A percentile compares a stretch with the other conserved stretches of the same genome.
Evolutionary conservation across 2,329 filamentous ascomycete genomes (phyloP).

Genomic region (Phyllosticta ampelicida): DNA sequence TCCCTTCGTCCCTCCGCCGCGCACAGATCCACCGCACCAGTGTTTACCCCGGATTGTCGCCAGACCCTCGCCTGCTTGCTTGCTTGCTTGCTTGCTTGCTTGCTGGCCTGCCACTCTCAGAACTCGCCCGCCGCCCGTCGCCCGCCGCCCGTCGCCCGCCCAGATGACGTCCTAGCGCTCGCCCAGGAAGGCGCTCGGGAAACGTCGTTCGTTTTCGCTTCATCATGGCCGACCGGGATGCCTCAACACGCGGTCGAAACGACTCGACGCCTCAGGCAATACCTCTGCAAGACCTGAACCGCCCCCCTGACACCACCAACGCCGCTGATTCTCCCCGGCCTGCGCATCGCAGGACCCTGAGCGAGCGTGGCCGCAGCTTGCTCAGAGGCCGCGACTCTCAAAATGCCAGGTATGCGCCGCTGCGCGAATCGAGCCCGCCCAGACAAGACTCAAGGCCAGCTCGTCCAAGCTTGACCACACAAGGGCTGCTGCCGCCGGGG

Average conservation of each 20-base stretch:
- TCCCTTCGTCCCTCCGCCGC: slow-evolving; percentile 6
- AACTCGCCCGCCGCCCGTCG: no score
- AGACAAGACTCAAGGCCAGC: slow-evolving; percentile 20
- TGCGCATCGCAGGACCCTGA: slow-evolving; percentile 35
- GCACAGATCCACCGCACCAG: slow-evolving; percentile 9
- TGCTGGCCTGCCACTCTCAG: no score
- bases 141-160: background rate
- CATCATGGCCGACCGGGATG: slow-evolving; percentile 5
- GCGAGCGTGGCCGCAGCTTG: slow-evolving; percentile 38
- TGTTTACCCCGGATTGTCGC: slow-evolving; percentile 11
- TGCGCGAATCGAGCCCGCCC: slow-evolving; percentile 38
- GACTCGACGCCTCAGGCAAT: slow-evolving; percentile 51
- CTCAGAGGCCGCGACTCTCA: slow-evolving; percentile 32
- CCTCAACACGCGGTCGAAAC: slow-evolving; percentile 31
- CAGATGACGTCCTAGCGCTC: slow-evolving; percentile 5
- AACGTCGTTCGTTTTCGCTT: background rate
- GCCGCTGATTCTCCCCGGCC: slow-evolving; percentile 18
- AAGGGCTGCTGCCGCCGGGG: slow-evolving; percentile 25
- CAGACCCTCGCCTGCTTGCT: no score
- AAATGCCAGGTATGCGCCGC: slow-evolving; percentile 41
- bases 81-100: no score
- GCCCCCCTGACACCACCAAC: slow-evolving; percentile 24
- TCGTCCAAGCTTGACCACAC: slow-evolving; percentile 26
- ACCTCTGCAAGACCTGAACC: slow-evolving; percentile 50
- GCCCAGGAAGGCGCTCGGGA: background rate